phyloP scores from a whole-genome alignment of 768 basidiomycete species.

The Kondoa malvinella region DNA sequence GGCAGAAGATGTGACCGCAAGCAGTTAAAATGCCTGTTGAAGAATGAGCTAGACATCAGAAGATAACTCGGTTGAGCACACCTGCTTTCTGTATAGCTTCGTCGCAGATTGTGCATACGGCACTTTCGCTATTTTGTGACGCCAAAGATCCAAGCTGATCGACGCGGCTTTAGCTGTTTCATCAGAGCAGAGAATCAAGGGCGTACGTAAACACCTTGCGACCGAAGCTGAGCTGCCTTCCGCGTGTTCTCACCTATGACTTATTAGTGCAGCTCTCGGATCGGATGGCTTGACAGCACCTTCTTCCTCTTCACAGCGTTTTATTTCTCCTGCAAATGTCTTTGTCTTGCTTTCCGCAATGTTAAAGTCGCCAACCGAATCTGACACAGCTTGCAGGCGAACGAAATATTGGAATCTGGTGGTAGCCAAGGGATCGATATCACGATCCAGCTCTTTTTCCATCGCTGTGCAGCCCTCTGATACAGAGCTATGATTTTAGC shows the following conservation, averaged over 20 bases:
- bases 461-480: too few species aligned
- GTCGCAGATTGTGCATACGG: conserved; percentile 21
- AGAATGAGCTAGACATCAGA: neutral
- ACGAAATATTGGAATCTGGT: conserved; percentile 18
- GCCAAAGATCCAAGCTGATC: neutral
- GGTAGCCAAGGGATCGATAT: neutral
- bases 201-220: too few species aligned
- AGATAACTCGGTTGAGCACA: neutral
- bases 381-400: conserved; percentile 22
- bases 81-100: conserved; percentile 6
- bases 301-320: conserved; percentile 8
- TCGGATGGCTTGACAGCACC: neutral
- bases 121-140: conserved; percentile 9
- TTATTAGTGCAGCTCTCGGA: too few species aligned
- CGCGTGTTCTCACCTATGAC: too few species aligned
- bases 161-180: neutral
- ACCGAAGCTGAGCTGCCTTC: too few species aligned
- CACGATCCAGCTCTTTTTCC: neutral
- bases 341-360: conserved; percentile 1
- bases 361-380: conserved; percentile 20
- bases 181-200: neutral
- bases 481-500: too few species aligned
- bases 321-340: conserved; percentile 12
- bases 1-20: conserved; percentile 24
- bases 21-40: conserved; percentile 19